These are phyloP conservation scores for Neurospora sp. DNA, from an alignment of 495 filamentous ascomycete genomes.

Conservation along the genomic window DNA sequence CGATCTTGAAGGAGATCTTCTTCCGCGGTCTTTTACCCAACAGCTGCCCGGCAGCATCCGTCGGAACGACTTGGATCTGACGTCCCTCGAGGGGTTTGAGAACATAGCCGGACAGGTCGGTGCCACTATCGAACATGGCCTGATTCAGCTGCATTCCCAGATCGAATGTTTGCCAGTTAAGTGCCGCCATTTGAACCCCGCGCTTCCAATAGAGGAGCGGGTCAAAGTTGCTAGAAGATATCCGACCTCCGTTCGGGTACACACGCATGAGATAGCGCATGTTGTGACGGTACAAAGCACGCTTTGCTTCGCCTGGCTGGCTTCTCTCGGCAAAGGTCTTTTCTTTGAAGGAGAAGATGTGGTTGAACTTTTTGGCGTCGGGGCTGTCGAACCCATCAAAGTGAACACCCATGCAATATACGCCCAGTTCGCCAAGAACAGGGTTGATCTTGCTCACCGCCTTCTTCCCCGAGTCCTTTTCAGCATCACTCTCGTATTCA, in stretches of 20 bases:
- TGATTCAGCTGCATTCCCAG: constrained; percentile 90
- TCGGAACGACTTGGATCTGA: constrained; percentile 39
- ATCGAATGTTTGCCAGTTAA: constrained; percentile 99
- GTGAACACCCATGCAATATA: constrained; percentile 82
- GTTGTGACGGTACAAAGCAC: constrained; percentile 76
- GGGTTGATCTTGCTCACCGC: constrained; percentile 80
- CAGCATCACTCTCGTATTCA: constrained; percentile 47
- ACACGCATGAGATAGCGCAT: constrained; percentile 85
- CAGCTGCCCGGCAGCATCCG: constrained; percentile 31
- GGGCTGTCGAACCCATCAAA: constrained; percentile 61
- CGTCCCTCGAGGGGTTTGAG: constrained; percentile 84
- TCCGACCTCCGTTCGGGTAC: constrained; percentile 71
- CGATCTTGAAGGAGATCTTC: constrained; percentile 69
- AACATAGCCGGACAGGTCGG: constrained; percentile 81
- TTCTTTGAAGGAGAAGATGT: constrained; percentile 90
- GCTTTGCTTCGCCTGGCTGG: constrained; percentile 59
- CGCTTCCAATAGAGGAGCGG: constrained; percentile 86
- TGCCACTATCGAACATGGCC: constrained; percentile 94
- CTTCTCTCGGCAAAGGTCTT: constrained; percentile 68
- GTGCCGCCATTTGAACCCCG: constrained; percentile 90
- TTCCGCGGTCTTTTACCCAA: constrained; percentile 57
- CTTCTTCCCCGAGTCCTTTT: constrained; percentile 45
- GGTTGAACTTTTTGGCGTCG: constrained; percentile 77
- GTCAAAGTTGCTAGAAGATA: constrained; percentile 85
- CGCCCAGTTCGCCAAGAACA: constrained; percentile 71